Conservation (phyloP, 2,329 filamentous ascomycete genomes). For the Fusarium secorum region DNA sequence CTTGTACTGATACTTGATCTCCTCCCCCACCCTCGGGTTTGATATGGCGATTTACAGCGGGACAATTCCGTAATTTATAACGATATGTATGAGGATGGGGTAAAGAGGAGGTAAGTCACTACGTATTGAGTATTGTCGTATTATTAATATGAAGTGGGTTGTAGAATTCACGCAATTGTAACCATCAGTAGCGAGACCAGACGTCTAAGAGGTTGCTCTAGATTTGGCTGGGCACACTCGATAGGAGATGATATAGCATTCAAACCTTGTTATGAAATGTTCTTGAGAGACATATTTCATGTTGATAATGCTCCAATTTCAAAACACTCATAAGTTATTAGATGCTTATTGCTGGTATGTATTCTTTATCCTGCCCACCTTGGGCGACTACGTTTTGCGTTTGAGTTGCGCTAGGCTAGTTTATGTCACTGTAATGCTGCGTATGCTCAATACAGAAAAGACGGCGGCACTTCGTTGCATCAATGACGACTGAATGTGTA, state of each 20-base stretch:
- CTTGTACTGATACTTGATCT: neutral
- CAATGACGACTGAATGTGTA: neutral
- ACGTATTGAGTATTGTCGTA: neutral
- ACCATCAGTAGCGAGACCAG: neutral
- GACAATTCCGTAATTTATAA: slow-evolving; percentile 31
- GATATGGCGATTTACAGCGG: slow-evolving; percentile 27
- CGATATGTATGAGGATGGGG: neutral
- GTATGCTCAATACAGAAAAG: neutral
- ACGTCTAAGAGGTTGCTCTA: neutral
- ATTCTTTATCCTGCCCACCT: neutral
- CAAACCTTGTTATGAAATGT: neutral
- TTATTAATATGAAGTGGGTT: neutral
- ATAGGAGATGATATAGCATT: neutral
- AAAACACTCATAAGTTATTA: neutral
- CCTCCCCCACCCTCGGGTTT: neutral
- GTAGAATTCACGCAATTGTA: neutral
- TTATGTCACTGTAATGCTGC: neutral
- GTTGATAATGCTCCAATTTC: neutral
- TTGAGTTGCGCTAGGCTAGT: neutral
- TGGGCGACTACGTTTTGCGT: neutral
- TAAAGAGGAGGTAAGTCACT: neutral
- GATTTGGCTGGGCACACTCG: neutral
- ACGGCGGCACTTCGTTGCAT: neutral
- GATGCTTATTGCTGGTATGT: neutral
- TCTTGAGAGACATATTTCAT: neutral